Percentiles rank a stretch among this genome's conserved stretches.
phyloP scores from a whole-genome alignment of 257 asterid species.

The Ballota nigra region DNA sequence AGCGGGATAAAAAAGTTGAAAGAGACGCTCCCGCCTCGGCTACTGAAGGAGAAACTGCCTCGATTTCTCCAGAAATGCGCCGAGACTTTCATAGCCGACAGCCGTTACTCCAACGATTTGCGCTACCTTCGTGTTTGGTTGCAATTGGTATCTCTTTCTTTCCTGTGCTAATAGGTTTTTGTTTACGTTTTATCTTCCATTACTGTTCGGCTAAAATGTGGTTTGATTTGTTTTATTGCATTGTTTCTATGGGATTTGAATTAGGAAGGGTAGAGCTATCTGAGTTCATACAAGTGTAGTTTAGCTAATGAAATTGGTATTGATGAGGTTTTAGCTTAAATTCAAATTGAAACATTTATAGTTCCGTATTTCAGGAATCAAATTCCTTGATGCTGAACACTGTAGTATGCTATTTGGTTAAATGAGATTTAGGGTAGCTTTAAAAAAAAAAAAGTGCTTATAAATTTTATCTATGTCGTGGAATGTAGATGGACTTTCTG shows the following conservation, averaged over 20 bases:
- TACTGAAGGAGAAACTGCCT: conserved; percentile 79
- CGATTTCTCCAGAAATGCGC: conserved; percentile 95
- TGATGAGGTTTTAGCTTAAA: background rate
- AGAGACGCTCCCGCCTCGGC: conserved; percentile 65
- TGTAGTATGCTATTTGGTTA: background rate
- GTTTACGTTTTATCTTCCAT: background rate
- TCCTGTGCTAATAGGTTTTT: background rate
- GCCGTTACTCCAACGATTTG: conserved; percentile 76
- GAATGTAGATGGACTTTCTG: conserved; percentile 76
- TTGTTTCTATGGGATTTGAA: background rate
- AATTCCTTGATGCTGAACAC: background rate
- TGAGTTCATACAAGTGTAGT: background rate
- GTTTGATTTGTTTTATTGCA: background rate
- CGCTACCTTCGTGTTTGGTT: conserved; percentile 95
- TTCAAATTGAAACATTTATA: background rate
- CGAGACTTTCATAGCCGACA: conserved; percentile 65
- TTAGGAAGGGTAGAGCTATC: background rate
- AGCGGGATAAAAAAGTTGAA: conserved; percentile 85
- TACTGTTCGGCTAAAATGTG: background rate
- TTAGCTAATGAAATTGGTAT: background rate
- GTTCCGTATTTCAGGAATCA: background rate
- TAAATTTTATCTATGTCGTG: background rate
- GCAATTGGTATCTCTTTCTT: conserved; percentile 61
- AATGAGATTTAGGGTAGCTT: background rate
- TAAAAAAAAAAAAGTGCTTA: background rate